These are phyloP conservation scores for Goffeauzyma gilvescens DNA, from an alignment of 768 basidiomycete species.

Conservation along the genomic window DNA sequence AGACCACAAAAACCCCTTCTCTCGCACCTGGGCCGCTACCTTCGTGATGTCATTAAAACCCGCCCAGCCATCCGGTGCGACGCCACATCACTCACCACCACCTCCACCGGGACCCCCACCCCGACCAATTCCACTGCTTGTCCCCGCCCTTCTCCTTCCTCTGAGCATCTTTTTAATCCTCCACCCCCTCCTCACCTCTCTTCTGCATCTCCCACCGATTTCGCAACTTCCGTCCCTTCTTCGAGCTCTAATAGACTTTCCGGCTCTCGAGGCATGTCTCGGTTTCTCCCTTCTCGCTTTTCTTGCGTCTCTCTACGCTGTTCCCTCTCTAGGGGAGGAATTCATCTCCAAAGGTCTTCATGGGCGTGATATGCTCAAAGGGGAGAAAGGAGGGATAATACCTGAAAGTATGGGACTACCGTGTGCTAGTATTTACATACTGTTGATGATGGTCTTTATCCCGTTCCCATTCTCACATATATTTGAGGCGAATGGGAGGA, in stretches of 20 bases:
- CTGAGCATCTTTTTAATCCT: conserved; percentile 21
- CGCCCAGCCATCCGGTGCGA: too few relatives aligned
- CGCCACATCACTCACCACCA: background rate
- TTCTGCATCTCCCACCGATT: conserved; percentile 7
- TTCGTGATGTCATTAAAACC: too few relatives aligned
- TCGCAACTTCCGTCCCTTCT: conserved; percentile 4
- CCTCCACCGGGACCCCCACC: background rate
- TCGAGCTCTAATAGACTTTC: conserved; percentile 21
- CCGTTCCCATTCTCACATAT: conserved; percentile 76
- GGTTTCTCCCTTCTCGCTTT: conserved; percentile 75
- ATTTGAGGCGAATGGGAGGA: conserved; percentile 14
- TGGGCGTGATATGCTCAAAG: conserved; percentile 74
- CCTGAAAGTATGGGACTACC: conserved; percentile 88
- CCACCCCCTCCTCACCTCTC: conserved; percentile 22
- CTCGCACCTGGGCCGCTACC: too few relatives aligned
- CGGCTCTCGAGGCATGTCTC: conserved; percentile 48
- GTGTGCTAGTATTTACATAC: conserved; percentile 71
- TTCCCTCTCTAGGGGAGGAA: conserved; percentile 62
- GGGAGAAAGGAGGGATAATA: conserved; percentile 38
- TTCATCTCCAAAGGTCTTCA: conserved; percentile 67
- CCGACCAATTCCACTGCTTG: background rate
- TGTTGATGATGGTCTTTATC: conserved; percentile 73
- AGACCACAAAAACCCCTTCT: too few relatives aligned
- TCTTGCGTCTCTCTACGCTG: conserved; percentile 50
- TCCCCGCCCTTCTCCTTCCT: conserved; percentile 15